Evolutionary conservation across 2,329 filamentous ascomycete genomes (phyloP), one percentile per base, ranked within the genome.

Genomic region (Pyrenophora teres): DNA sequence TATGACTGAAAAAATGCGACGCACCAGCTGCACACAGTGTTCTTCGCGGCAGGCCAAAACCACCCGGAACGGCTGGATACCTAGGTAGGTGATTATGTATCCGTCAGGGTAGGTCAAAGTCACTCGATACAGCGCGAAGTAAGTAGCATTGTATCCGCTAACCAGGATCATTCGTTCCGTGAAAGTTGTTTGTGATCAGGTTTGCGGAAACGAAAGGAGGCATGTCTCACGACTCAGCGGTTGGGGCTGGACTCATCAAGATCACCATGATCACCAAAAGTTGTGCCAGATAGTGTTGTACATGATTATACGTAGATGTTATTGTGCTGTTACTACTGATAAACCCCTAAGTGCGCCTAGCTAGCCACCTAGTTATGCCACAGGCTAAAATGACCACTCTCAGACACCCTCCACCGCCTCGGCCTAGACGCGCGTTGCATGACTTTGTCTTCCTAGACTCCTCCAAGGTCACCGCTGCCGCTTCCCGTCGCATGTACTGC

Each of bases 401-500:
- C 10, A 13, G 25, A 39, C 36, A 30, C 36, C 35, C 35, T 30
- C 30, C 13, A 36, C 43, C 36, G 27, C 43, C 25, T 46, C 35
- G 7, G 18, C 9, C 43, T 39, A 19, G 23, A 38, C 13, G 43
- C 25, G 43, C 25, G 21, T 38, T 18, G 35, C 43, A 39, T 35
- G 25, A 13, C 19, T 36, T 32, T 25, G 32, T 41, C 36, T 35
- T 37, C 39, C 19, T 19, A 43, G 31, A 33, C 48, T 39, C 16
- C 37, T 13, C 41, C 37, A 27, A 48, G 13, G 30, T 18, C 44
- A 35, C 23, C 50, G 40, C 41, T 52, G 46, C 41, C 38, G 46
- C 41, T 36, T 37, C 8, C 46, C 46, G 25, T 32, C 40, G 43
- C 50, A 36, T 46, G 6, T 30, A n/a, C 38, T 25, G 42, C 37